Evolutionary conservation across 768 basidiomycete genomes (phyloP).

Genomic region (Russula ochroleuca): DNA sequence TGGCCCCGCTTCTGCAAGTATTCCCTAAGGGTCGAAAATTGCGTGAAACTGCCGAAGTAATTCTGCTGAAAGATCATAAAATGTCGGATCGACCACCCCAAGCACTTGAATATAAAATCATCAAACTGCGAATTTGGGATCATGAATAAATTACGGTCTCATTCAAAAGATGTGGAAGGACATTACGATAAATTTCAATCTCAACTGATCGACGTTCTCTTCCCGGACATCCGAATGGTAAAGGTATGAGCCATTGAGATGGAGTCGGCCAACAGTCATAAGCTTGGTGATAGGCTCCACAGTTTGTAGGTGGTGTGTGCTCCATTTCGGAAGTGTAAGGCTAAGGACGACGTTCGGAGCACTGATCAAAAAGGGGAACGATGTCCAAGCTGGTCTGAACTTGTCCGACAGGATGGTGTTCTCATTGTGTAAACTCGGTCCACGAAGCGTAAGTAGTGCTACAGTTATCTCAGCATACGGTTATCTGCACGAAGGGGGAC

Average conservation of each 20-base stretch:
- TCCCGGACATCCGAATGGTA: constrained; percentile 64
- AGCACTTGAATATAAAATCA: constrained; percentile 57
- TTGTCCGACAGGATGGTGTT: constrained; percentile 62
- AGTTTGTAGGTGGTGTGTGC: constrained; percentile 70
- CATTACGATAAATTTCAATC: constrained; percentile 58
- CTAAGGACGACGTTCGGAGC: constrained; percentile 52
- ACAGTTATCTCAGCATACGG: constrained; percentile 4
- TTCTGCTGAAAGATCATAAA: constrained; percentile 89
- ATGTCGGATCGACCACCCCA: constrained; percentile 88
- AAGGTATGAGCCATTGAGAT: constrained; percentile 64
- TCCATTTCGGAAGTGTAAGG: constrained; percentile 84
- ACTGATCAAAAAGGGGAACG: constrained; percentile 60
- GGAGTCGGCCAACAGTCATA: constrained; percentile 53
- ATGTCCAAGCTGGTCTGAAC: constrained; percentile 67
- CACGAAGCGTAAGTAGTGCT: constrained; percentile 74
- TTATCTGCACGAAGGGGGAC: constrained; percentile 20
- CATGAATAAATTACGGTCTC: neutral
- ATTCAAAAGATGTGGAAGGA: constrained; percentile 8
- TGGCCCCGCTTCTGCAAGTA: constrained; percentile 66
- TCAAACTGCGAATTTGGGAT: constrained; percentile 38
- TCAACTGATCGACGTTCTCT: constrained; percentile 76
- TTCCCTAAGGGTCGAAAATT: constrained; percentile 84
- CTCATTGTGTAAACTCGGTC: constrained; percentile 48
- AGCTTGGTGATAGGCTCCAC: constrained; percentile 57
- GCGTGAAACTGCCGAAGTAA: constrained; percentile 91